phyloP scores from a whole-genome alignment of 129 eudicot species.

The Lactuca saligna region DNA sequence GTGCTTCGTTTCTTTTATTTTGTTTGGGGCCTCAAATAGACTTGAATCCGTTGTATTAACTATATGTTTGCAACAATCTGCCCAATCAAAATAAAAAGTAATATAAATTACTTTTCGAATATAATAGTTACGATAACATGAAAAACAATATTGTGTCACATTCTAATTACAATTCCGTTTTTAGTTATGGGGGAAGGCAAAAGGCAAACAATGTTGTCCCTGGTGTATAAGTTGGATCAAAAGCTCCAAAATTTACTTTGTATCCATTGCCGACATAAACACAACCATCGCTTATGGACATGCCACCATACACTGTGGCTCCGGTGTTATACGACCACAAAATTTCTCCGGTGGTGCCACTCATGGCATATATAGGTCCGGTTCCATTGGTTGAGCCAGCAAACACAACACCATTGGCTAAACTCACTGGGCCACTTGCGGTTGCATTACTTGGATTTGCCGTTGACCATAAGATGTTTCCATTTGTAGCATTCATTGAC shows the following conservation, averaged over 20 bases:
- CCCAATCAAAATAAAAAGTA: no score
- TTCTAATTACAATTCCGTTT: background rate
- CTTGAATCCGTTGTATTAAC: no score
- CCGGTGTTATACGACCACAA: conserved; percentile 64
- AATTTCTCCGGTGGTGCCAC: conserved; percentile 54
- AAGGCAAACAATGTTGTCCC: conserved; percentile 60
- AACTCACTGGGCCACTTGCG: conserved; percentile 56
- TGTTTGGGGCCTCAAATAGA: no score
- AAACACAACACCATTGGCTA: conserved; percentile 64
- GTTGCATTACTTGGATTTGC: conserved; percentile 64
- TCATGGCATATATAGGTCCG: conserved; percentile 76
- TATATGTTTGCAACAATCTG: no score
- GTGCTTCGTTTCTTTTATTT: no score
- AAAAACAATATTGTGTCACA: background rate
- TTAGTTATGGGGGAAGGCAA: conserved; percentile 24
- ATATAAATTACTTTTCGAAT: background rate
- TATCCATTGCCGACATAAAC: conserved; percentile 65
- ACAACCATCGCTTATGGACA: conserved; percentile 60
- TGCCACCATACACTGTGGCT: conserved; percentile 70
- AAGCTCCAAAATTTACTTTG: conserved; percentile 32
- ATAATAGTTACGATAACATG: background rate
- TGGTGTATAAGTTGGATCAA: conserved; percentile 39
- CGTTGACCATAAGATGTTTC: conserved; percentile 68
- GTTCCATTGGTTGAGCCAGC: conserved; percentile 61
- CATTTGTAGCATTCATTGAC: conserved; percentile 57